These are phyloP conservation scores for Adiantum capillusveneris DNA, from an alignment of 75 land plant genomes.

Conservation along the genomic window DNA sequence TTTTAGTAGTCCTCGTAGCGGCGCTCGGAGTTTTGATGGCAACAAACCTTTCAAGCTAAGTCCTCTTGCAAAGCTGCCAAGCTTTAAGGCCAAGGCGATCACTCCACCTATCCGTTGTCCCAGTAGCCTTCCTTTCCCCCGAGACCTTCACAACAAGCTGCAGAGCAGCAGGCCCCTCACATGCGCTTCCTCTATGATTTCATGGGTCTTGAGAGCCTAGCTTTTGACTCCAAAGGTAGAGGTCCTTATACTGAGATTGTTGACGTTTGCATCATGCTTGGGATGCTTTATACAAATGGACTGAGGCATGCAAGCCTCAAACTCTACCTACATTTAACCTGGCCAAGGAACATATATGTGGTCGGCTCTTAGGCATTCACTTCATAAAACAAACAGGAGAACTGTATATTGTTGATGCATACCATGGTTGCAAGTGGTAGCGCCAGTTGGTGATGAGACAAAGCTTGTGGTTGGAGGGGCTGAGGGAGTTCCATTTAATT, in stretches of 20 bases:
- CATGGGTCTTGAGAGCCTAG: constrained; percentile 17
- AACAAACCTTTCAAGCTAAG: constrained; percentile 14
- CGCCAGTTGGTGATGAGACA: constrained; percentile 32
- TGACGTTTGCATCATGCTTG: constrained; percentile 8
- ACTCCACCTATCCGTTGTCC: constrained; percentile 1
- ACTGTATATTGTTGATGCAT: constrained; percentile 41
- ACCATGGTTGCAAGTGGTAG: constrained; percentile 30
- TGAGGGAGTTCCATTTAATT: constrained; percentile 21
- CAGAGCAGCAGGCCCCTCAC: constrained; percentile 9
- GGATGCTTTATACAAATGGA: constrained; percentile 15
- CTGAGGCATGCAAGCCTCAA: constrained; percentile 11
- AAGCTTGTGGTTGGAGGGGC: constrained; percentile 15
- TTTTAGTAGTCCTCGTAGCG: constrained; percentile 1
- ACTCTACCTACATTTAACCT: background rate
- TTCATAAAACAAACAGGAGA: constrained; percentile 44
- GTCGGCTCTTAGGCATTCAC: constrained; percentile 66
- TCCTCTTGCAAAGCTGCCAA: constrained; percentile 1
- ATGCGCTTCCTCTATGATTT: background rate
- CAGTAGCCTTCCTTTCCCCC: constrained; percentile 3
- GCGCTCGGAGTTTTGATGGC: constrained; percentile 11
- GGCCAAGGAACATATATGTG: constrained; percentile 50
- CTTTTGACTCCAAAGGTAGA: constrained; percentile 8
- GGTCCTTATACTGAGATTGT: constrained; percentile 13
- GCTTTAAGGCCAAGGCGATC: constrained; percentile 2
- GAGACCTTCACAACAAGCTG: constrained; percentile 20